Base-by-base conservation (phyloP, 108 stramenopile species). In the Fragilaria crotonensis region DNA sequence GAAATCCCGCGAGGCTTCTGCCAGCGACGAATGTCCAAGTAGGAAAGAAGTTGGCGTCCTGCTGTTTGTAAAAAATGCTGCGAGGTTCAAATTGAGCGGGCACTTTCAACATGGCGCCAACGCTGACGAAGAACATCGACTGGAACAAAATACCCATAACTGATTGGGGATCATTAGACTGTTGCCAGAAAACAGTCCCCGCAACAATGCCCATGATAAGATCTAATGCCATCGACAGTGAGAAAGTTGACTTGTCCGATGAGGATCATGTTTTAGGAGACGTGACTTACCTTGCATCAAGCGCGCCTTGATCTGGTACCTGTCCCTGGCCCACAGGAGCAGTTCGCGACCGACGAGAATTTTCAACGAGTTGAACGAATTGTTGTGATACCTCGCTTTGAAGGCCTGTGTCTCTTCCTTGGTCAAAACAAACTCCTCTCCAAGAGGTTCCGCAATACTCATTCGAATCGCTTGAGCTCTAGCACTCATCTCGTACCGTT, bases 21-120 rank as follows among this genome's bases (percentile, higher is more conserved):
- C 76, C 76, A 20, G 80, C 30, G 19, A 83, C 78, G 55, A 66
- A 83, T 7, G 72, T 61, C 69, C 76, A 75, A 23, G 90, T 85
- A 27, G 89, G 91, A 57, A 85, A 91, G 57, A 95, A 93, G 44
- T 80, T 78, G 0, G 87, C 78, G 58, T 85, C 82, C 30, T 76
- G 78, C 49, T 94, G 93, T 61, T 96, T 94, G 78, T 96, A 89
- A 31, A 93, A 83, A 14, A 92, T 70, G 11, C 65, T 60, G 11
- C 93, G 76, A 21, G 57, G 56, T 30, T 75, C 68, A 57, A 86
- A 81, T 44, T 87, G 79, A n/a, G 70, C 66, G 19, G 79, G 58
- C n/a, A 95, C 60, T 52, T 77, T 78, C 18, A 79, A 52, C 78
- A 91, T 80, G 2, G 75, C 81, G 19, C 80, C 78, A 48, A 85